These are phyloP conservation scores for Phytophthora megakarya DNA, from an alignment of 352 stramenopile genomes.

Conservation along the genomic window DNA sequence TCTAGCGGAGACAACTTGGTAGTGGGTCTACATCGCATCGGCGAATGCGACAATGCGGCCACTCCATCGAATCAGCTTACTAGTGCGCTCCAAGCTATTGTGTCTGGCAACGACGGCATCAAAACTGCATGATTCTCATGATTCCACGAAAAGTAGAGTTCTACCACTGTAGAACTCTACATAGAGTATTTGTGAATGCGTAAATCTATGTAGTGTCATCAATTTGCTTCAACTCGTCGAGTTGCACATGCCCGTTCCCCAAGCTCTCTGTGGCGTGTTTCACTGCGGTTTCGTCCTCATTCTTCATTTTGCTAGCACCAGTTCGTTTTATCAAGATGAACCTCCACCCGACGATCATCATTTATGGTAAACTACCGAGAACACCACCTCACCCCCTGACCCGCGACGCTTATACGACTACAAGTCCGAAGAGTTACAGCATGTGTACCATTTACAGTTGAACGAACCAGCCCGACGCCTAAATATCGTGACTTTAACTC, in stretches of 20 bases:
- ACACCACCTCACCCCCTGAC: too few species aligned
- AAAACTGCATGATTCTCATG: constrained; percentile 30
- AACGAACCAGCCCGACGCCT: background rate
- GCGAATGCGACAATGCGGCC: constrained; percentile 69
- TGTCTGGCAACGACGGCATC: constrained; percentile 42
- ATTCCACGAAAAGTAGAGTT: constrained; percentile 21
- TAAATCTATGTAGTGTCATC: constrained; percentile 18
- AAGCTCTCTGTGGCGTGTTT: too few species aligned
- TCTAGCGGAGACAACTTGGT: constrained; percentile 56
- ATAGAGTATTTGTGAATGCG: constrained; percentile 3
- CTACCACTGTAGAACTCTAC: too few species aligned
- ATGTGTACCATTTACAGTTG: background rate
- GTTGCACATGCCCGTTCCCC: background rate
- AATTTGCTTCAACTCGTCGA: background rate
- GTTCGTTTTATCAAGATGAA: background rate
- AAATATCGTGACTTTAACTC: background rate
- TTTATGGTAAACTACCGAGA: too few species aligned
- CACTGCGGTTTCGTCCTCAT: too few species aligned
- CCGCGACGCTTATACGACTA: too few species aligned
- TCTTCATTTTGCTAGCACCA: background rate
- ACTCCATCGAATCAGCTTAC: constrained; percentile 31
- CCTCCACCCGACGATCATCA: background rate
- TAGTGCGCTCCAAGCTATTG: constrained; percentile 25
- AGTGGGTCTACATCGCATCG: constrained; percentile 75
- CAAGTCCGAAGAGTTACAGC: background rate